phyloP scores from a whole-genome alignment of 139 green algal genomes.

The Auxenochlorella protothecoides region DNA sequence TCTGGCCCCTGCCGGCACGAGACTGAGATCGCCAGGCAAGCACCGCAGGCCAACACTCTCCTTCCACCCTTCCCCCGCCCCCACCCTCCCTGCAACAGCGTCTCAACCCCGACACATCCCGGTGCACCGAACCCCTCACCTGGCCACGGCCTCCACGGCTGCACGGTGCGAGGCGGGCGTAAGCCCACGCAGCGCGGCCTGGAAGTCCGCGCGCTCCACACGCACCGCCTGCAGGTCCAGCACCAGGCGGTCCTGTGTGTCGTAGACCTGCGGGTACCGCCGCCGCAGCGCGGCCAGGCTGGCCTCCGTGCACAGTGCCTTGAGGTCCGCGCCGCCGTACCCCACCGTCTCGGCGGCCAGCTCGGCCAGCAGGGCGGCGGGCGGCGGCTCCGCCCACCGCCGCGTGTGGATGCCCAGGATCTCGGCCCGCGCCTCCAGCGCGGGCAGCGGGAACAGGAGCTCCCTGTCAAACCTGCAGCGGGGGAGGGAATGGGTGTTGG shows the following conservation, averaged over 20 bases:
- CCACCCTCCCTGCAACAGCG: too few species aligned
- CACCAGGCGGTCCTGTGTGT: conserved; percentile 60
- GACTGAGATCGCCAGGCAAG: background rate
- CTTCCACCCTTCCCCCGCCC: too few species aligned
- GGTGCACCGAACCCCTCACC: too few species aligned
- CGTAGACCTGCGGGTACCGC: conserved; percentile 86
- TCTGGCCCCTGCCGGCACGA: background rate
- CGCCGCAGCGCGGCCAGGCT: conserved; percentile 73
- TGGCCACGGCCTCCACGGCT: conserved; percentile 4
- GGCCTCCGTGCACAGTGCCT: conserved; percentile 88
- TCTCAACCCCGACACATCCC: too few species aligned
- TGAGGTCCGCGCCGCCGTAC: conserved; percentile 92
- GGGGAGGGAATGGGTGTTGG: too few species aligned
- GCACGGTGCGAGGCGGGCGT: conserved; percentile 68
- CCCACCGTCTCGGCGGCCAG: conserved; percentile 60
- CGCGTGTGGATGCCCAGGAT: conserved; percentile 89
- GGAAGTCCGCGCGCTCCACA: conserved; percentile 58
- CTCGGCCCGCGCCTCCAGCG: conserved; percentile 41
- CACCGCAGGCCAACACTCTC: background rate
- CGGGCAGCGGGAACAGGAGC: conserved; percentile 63
- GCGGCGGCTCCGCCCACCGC: conserved; percentile 58
- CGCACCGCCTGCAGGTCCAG: conserved; percentile 52
- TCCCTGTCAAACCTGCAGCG: conserved; percentile 59
- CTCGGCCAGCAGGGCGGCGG: conserved; percentile 41
- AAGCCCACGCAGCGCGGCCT: conserved; percentile 59